Base-by-base conservation (phyloP, 352 stramenopile species). In the Salisapilia sapeloensis region DNA sequence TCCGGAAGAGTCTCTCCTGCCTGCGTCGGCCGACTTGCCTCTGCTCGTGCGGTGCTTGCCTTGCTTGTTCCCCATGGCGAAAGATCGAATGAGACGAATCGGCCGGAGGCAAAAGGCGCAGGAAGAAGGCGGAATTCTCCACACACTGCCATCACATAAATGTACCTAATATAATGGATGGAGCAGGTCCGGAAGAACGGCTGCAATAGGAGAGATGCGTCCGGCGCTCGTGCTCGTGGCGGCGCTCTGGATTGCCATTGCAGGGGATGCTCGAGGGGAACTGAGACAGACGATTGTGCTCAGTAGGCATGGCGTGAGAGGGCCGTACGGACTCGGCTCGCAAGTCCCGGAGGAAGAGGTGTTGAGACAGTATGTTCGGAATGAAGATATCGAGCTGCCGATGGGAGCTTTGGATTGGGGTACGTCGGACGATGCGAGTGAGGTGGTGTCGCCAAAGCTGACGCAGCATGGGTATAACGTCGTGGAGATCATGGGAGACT, bases 11-110 rank as follows among this genome's bases (percentile, higher is more conserved):
- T 41, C 41, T 33, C 19, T 31, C 33, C 33, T 37, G 33, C 21
- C 34, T n/a, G 33, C 11, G 3, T 35, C 18, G 14, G 44, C 7
- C n/a, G 40, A 29, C 31, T 27, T 35, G 36, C 46, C 46, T 47
- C 57, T 44, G 9, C 30, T 32, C 20, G 55, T 44, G 33, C 29
- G 35, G 4, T 52, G 56, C 44, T 89, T 89, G 24, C 47, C 66
- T 19, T 83, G 72, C 49, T 89, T 89, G 62, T 86, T 89, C 18
- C 74, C 74, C 74, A 89, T 85, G 29, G 2, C 24, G n/a, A n/a
- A n/a, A n/a, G n/a, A n/a, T n/a, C n/a, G n/a, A n/a, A n/a, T n/a
- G n/a, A n/a, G n/a, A n/a, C n/a, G n/a, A n/a, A n/a, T n/a, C n/a
- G n/a, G n/a, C n/a, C n/a, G n/a, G n/a, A n/a, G n/a, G n/a, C n/a